Percentiles rank a stretch among this genome's conserved stretches.
Conservation (phyloP, 805 yeast genomes). For the Dipodascopsis tothii region DNA sequence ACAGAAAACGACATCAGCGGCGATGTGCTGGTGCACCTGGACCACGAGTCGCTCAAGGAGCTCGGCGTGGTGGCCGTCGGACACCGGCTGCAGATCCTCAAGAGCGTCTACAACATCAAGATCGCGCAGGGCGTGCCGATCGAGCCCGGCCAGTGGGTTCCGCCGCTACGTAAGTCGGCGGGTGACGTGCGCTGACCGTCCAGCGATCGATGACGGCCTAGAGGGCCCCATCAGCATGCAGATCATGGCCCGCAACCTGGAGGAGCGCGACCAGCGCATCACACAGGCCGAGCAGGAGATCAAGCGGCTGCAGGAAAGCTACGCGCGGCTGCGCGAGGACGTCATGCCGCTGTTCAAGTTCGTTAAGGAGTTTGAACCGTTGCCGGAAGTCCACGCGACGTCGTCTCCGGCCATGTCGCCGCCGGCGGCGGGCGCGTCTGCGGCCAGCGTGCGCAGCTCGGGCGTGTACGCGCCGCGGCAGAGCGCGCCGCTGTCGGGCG, state of each 20-base stretch:
- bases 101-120: slow-evolving; percentile 49
- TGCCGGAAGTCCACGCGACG: too few relatives aligned
- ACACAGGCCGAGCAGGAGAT: slow-evolving; percentile 31
- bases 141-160: slow-evolving; percentile 24
- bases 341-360: slow-evolving; percentile 55
- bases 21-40: slow-evolving; percentile 58
- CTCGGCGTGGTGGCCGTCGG: slow-evolving; percentile 53
- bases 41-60: slow-evolving; percentile 64
- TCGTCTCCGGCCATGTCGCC: too few relatives aligned
- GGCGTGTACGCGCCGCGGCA: too few relatives aligned
- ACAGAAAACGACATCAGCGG: slow-evolving; percentile 63
- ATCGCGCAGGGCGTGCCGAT: slow-evolving; percentile 26
- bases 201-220: slow-evolving; percentile 27
- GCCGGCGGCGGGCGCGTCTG: too few relatives aligned
- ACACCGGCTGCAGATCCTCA: slow-evolving; percentile 53
- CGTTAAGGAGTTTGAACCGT: slow-evolving; percentile 55
- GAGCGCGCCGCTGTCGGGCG: too few relatives aligned
- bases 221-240: slow-evolving; percentile 15
- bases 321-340: slow-evolving; percentile 53
- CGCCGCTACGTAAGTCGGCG: too few relatives aligned
- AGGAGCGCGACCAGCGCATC: slow-evolving; percentile 30
- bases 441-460: too few relatives aligned
- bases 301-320: slow-evolving; percentile 45
- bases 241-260: slow-evolving; percentile 10
- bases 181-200: slow-evolving; percentile 30